phyloP scores from a whole-genome alignment of 2,329 filamentous ascomycete species.

The Colletotrichum sp. region DNA sequence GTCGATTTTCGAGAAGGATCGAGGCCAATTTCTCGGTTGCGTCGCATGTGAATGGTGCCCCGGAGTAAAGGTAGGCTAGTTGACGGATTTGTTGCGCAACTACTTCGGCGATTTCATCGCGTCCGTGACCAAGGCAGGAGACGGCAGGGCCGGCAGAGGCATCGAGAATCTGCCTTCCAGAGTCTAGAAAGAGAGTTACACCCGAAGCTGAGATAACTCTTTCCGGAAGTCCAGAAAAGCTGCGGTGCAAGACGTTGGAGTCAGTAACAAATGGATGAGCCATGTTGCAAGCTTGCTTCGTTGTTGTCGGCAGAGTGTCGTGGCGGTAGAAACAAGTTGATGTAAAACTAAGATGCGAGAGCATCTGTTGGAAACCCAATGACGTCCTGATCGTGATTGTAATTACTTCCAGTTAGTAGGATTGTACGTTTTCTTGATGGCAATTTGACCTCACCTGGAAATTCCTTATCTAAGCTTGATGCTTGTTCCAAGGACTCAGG shows the following conservation, averaged over 20 bases:
- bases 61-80: slow-evolving; percentile 18
- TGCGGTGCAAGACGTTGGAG: slow-evolving; percentile 8
- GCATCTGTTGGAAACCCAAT: background rate
- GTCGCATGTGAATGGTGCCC: background rate
- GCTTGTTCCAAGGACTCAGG: background rate
- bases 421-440: background rate
- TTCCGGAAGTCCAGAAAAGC: background rate
- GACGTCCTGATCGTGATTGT: background rate
- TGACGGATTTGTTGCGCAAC: background rate
- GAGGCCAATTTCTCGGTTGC: slow-evolving; percentile 6
- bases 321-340: background rate
- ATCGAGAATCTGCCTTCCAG: background rate
- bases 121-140: background rate
- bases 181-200: background rate
- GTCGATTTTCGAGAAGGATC: background rate
- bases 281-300: background rate
- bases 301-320: background rate
- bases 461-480: background rate
- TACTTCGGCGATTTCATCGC: background rate
- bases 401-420: background rate
- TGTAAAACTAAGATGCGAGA: background rate
- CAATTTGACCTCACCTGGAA: background rate
- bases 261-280: slow-evolving; percentile 1
- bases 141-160: background rate
- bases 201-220: background rate